Evolutionary conservation across 2,329 filamentous ascomycete genomes (phyloP), one percentile per base, ranked within the genome.

Genomic region (Diaporthe vexans): DNA sequence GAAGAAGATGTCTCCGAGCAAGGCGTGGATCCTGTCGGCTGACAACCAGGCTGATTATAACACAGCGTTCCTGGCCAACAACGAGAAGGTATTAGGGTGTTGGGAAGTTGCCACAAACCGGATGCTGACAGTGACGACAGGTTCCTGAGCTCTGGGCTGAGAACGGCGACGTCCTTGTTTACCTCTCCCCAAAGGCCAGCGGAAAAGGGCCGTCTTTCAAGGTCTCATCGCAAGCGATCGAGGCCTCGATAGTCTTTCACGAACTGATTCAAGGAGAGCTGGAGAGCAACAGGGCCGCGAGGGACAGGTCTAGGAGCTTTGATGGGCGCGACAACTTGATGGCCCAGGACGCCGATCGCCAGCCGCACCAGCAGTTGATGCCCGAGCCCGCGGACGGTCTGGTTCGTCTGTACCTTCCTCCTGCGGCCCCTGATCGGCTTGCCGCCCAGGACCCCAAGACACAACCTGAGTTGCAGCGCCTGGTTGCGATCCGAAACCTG

Each of bases 131-230:
- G 43, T 75, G 72, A 17, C 75, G 73, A 17, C 74, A 91, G 90
- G 89, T 93, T 5, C 90, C 91, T 1, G 91, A 93, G 80, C 81
- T 93, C 26, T 93, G 91, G 91, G 89, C 91, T 76, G 90, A 92
- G 72, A 83, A 81, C 69, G 91, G 89, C 52, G 87, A 87, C 75
- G 86, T 92, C 33, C 84, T 86, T 68, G 86, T 93, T 26, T 90
- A 91, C 77, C 82, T 93, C 5, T 88, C 88, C 73, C 85, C 90
- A 1, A 86, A 84, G 72, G 83, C 83, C 7, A 87, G 84, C 74
- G 86, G 86, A 13, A 82, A 81, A 11, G 88, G 88, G 0, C 87
- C 91, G 2, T 92, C 89, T 0, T 92, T 93, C 83, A 91, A 89
- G 78, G 86, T 92, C 9, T 85, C 86, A 48, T 86, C 88, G 40